Conservation (phyloP, 1,284 basidiomycete species). For the Phellopilus nigrolimitatus region DNA sequence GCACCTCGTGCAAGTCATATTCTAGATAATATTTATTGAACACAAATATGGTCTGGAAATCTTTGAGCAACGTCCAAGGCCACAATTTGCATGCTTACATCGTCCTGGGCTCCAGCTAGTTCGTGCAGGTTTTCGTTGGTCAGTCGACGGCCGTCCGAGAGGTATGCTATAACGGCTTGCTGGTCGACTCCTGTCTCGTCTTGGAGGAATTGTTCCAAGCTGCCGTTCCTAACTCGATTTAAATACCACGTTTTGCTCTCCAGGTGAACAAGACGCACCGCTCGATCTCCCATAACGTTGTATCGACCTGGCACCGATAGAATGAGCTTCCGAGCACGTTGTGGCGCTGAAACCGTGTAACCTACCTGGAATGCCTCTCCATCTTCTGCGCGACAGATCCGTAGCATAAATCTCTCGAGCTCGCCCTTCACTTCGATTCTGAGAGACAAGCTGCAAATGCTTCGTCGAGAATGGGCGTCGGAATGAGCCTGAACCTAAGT, state of each 20-base stretch:
- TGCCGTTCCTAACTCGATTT: slow-evolving; percentile 42
- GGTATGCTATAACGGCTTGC: slow-evolving; percentile 66
- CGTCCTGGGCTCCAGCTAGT: slow-evolving; percentile 63
- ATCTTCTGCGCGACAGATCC: slow-evolving; percentile 71
- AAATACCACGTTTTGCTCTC: slow-evolving; percentile 5
- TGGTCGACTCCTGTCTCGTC: slow-evolving; percentile 63
- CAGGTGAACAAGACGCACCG: slow-evolving; percentile 38
- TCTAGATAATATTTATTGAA: slow-evolving; percentile 77
- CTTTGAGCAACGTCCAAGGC: slow-evolving; percentile 1
- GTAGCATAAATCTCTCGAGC: slow-evolving; percentile 53
- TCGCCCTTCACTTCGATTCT: too few species aligned
- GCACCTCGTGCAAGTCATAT: slow-evolving; percentile 55
- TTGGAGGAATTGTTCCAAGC: slow-evolving; percentile 59
- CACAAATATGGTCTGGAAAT: slow-evolving; percentile 62
- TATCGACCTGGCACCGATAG: slow-evolving; percentile 50
- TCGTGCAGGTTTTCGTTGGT: slow-evolving; percentile 66
- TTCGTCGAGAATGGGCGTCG: too few species aligned
- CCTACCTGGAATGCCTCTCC: slow-evolving; percentile 51
- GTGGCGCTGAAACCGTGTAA: slow-evolving; percentile 1
- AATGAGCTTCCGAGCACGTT: not conserved
- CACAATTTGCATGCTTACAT: slow-evolving; percentile 39
- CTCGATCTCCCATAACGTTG: slow-evolving; percentile 68
- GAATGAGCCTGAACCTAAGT: too few species aligned
- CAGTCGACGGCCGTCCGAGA: slow-evolving; percentile 68
- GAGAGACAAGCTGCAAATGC: too few species aligned